Percentiles rank a stretch among this genome's conserved stretches.
Evolutionary conservation across 2,329 filamentous ascomycete genomes (phyloP).

Genomic region (Laburnicola sp.): DNA sequence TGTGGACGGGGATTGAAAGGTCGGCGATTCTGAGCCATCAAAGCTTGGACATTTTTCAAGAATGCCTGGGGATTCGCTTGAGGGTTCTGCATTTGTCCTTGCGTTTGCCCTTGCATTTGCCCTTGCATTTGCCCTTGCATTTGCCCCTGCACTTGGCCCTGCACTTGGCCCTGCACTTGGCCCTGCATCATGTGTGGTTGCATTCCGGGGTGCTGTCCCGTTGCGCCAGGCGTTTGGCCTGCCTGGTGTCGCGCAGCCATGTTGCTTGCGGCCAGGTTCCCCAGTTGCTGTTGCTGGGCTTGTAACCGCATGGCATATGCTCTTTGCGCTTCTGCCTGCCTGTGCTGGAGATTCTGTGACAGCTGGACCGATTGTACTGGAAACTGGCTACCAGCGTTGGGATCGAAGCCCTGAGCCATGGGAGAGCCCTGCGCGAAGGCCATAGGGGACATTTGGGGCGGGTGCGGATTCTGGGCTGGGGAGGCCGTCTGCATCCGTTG

Average conservation of each 20-base stretch:
- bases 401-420: slow-evolving; percentile 46
- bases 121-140: too few species aligned
- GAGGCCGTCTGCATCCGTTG: slow-evolving; percentile 83
- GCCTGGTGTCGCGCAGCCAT: slow-evolving; percentile 45
- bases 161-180: slow-evolving; percentile 2
- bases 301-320: slow-evolving; percentile 80
- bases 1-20: slow-evolving; percentile 74
- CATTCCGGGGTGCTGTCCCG: slow-evolving; percentile 41
- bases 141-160: too few species aligned
- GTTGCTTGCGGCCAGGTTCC: slow-evolving; percentile 45
- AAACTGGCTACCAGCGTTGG: slow-evolving; percentile 50
- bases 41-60: slow-evolving; percentile 73
- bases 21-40: slow-evolving; percentile 74
- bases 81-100: slow-evolving; percentile 6
- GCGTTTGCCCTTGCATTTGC: too few species aligned
- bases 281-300: slow-evolving; percentile 63
- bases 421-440: slow-evolving; percentile 40
- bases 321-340: slow-evolving; percentile 68
- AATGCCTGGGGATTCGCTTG: slow-evolving; percentile 31
- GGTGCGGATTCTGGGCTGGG: slow-evolving; percentile 75
- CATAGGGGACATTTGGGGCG: slow-evolving; percentile 48
- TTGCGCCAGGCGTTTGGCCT: slow-evolving; percentile 43
- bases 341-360: slow-evolving; percentile 53
- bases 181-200: slow-evolving; percentile 35
- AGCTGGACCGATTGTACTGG: slow-evolving; percentile 51